Percentiles rank a stretch among this genome's conserved stretches.
Evolutionary conservation across 495 filamentous ascomycete genomes (phyloP).

Genomic region (Annulohypoxylon moriforme): DNA sequence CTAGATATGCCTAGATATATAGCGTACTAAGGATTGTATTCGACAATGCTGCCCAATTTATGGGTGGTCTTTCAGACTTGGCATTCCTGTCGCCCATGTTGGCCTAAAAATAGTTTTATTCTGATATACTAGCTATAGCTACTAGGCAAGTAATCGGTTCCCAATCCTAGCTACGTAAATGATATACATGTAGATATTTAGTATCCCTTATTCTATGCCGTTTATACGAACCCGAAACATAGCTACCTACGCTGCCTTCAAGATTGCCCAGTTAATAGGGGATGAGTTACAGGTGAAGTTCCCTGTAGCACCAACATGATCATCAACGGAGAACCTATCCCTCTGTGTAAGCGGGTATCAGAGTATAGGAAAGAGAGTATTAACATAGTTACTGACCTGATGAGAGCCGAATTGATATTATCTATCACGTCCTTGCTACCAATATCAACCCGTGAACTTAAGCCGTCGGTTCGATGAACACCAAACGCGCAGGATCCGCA

Average conservation of each 20-base stretch:
- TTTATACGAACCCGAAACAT: no score
- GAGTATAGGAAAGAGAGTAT: neutral
- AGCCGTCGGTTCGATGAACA: slow-evolving; percentile 29
- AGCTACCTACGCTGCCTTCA: neutral
- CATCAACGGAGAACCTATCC: slow-evolving; percentile 14
- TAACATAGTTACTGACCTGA: neutral
- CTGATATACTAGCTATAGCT: no score
- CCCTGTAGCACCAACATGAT: slow-evolving; percentile 29
- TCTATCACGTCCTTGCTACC: slow-evolving; percentile 37
- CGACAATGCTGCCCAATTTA: no score
- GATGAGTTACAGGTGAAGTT: slow-evolving; percentile 26
- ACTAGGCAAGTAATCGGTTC: no score
- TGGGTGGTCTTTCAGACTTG: no score
- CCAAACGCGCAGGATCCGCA: slow-evolving; percentile 38
- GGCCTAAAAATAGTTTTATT: no score
- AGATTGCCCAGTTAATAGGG: slow-evolving; percentile 32
- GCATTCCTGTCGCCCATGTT: no score
- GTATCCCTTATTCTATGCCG: no score
- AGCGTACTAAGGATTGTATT: no score
- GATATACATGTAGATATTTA: no score
- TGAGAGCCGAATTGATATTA: slow-evolving; percentile 26
- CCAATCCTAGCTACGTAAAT: no score
- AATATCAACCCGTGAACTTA: slow-evolving; percentile 20
- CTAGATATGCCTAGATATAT: no score
- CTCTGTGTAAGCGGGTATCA: neutral